phyloP scores from a whole-genome alignment of 2,329 filamentous ascomycete genomes.

The Cladophialophora immunda region DNA sequence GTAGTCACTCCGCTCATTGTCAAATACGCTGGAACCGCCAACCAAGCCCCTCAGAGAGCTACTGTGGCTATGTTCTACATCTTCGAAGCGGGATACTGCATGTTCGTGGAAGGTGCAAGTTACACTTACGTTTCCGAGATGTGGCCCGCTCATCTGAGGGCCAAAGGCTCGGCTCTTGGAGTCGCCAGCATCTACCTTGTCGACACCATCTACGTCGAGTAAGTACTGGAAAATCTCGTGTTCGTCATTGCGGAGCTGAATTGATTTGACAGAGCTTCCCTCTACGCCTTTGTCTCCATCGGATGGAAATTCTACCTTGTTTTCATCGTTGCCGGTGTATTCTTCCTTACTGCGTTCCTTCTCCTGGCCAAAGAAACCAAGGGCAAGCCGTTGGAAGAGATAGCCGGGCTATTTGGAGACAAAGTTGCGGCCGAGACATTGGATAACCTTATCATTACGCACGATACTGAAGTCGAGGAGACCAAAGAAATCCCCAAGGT shows the following conservation, averaged over 20 bases:
- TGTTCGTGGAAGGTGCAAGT: constrained; percentile 22
- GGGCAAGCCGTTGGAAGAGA: constrained; percentile 44
- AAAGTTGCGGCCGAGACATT: not conserved
- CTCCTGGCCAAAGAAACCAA: constrained; percentile 43
- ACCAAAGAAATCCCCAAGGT: not conserved
- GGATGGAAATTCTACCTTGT: constrained; percentile 45
- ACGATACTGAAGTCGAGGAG: constrained; percentile 5
- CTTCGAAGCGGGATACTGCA: not conserved
- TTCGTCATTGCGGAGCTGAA: not conserved
- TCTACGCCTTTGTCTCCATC: constrained; percentile 44
- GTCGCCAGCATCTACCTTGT: not conserved
- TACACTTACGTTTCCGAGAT: constrained; percentile 25
- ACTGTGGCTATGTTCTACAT: constrained; percentile 48
- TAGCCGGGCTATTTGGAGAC: constrained; percentile 41
- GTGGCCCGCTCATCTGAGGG: constrained; percentile 1
- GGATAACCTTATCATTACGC: constrained; percentile 1
- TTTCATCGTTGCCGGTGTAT: constrained; percentile 20
- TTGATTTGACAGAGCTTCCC: not conserved
- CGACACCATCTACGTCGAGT: constrained; percentile 31
- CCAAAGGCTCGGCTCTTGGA: constrained; percentile 8
- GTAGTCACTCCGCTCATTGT: constrained; percentile 6
- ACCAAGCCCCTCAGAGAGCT: constrained; percentile 33
- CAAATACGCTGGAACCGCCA: not conserved
- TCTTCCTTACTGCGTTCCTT: constrained; percentile 24
- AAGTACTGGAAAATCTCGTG: not conserved